Evolutionary conservation across 2,329 filamentous ascomycete species (phyloP), one percentile per base, ranked within the genome.

Genomic region (Fusarium sarcochroum): DNA sequence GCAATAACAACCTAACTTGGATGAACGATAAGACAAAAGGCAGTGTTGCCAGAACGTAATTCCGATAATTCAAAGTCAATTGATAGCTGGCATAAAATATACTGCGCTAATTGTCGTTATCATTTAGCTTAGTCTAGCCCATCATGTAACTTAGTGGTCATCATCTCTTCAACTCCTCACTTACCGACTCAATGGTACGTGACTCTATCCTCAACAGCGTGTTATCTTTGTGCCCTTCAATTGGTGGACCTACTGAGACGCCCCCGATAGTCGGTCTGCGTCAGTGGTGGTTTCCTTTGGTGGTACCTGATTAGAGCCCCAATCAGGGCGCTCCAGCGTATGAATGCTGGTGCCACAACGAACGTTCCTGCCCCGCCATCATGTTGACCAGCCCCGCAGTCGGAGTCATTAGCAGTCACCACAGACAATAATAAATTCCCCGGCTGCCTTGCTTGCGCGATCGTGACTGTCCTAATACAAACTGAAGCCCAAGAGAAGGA

Each of bases 361-460:
- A 57, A 60, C 35, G 40, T 59, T 44, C 23, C 23, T 44, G 67
- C 70, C 70, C 70, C 70, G 68, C 70, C 70, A 70, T 73, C 59
- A 56, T 73, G 53, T 58, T 63, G 58, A 58, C 44, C 34, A 69
- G 70, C 71, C 71, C 71, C 71, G 71, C 71, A 71, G 64, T 71
- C 71, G 71, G 71, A 73, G 71, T 70, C 70, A 64, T 66, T 51
- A 27, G 56, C 57, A 61, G 63, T 68, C 71, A 73, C 58, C 59
- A 46, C 58, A 69, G 58, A 59, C 38, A 55, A 61, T 62, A 66
- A 71, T 69, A 74, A 70, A 71, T 63, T 64, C 65, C 63, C 69
- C 59, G 48, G 57, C 69, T 60, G 32, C 42, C 63, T 49, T 58
- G 46, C 41, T 47, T 62, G 41, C 51, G 30, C 34, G 47, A 42